Base-by-base conservation (phyloP, 2,329 filamentous ascomycete species). In the Cryphonectria parasitica region DNA sequence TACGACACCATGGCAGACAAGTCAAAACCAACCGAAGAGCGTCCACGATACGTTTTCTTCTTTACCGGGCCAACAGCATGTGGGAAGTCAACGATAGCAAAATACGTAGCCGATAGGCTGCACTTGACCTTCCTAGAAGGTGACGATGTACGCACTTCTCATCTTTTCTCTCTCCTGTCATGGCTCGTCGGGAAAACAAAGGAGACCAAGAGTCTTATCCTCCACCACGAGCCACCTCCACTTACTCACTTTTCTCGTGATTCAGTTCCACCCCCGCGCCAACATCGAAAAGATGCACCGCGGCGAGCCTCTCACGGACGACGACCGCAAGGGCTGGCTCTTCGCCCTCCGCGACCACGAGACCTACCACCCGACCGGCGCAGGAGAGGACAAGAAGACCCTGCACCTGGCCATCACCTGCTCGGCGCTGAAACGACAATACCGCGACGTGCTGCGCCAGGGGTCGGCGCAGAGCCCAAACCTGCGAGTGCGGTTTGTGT, bases 321-420 rank as follows among this genome's bases (percentile, higher is more conserved):
- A 86, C 61, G 92, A 95, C 80, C 88, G 92, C 69, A 92, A 91
- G 89, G 92, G 92, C 80, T 95, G 92, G 92, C 87, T 94, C 58
- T 86, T 87, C 73, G 83, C 83, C 10, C 84, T 91, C 2, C 87
- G 87, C 70, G 82, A 88, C 74, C 85, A 83, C 75, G 80, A 82
- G 65, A 76, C 82, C 7, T 72, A 75, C 49, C 78, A 79, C 45
- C 78, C 84, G 69, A 76, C 81, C 58, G 77, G 76, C 63, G 81
- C 45, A n/a, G 45, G 45, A 7, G 6, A n/a, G 22, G 45, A 49
- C 45, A n/a, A 82, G 10, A 69, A 72, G 22, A 81, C 85, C 2
- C 79, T 83, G 36, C 86, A 90, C 52, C 91, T 93, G 34, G 88
- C 94, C 67, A 87, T 94, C 68, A 93, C 92, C 66, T 95, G 92